Evolutionary conservation across 352 stramenopile species (phyloP).

Genomic region (Phytophthora multivora): DNA sequence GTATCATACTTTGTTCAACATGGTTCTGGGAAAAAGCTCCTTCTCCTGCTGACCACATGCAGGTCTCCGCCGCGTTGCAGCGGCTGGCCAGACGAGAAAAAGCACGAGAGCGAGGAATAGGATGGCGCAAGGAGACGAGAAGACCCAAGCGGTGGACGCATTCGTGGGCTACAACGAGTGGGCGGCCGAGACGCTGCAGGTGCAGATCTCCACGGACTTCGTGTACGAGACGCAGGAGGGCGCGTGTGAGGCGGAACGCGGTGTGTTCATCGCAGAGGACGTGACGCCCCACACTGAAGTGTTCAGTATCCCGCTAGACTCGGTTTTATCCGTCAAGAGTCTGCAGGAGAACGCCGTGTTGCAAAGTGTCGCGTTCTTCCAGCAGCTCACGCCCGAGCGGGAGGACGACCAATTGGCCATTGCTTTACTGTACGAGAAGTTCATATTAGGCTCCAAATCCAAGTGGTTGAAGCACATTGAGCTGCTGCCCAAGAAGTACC

Average conservation of each 20-base stretch:
- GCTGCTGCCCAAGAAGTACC: slow-evolving; percentile 59
- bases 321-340: slow-evolving; percentile 60
- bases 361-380: slow-evolving; percentile 54
- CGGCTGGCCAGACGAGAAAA: slow-evolving; percentile 32
- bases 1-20: slow-evolving; percentile 21
- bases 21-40: neutral
- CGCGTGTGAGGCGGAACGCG: slow-evolving; percentile 53
- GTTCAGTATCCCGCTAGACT: slow-evolving; percentile 65
- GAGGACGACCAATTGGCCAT: slow-evolving; percentile 78
- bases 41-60: slow-evolving; percentile 34
- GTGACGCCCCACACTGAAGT: slow-evolving; percentile 74
- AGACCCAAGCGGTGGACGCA: slow-evolving; percentile 13
- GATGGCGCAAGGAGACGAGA: slow-evolving; percentile 28
- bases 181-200: slow-evolving; percentile 53
- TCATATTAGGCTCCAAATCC: slow-evolving; percentile 44
- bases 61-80: neutral
- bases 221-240: slow-evolving; percentile 69
- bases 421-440: slow-evolving; percentile 75
- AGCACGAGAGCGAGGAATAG: neutral
- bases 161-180: slow-evolving; percentile 86
- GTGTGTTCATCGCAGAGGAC: slow-evolving; percentile 84
- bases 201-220: slow-evolving; percentile 76
- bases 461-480: slow-evolving; percentile 72
- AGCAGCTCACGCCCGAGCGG: slow-evolving; percentile 36
- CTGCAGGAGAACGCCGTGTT: slow-evolving; percentile 38